Conservation (phyloP, 2,329 filamentous ascomycete species). For the Bertia moriformis region DNA sequence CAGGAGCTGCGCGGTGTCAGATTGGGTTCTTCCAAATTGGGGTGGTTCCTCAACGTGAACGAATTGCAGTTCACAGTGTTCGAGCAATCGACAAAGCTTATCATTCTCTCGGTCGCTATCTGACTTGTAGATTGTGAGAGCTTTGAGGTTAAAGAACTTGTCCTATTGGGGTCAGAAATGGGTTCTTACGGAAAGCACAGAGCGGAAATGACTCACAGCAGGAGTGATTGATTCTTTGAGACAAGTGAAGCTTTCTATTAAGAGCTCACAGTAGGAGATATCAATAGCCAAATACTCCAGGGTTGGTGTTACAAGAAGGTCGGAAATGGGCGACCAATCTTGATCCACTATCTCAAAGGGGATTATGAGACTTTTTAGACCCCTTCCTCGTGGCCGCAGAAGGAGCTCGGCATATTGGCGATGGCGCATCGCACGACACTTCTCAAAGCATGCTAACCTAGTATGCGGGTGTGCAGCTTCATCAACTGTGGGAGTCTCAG, state of each 20-base stretch:
- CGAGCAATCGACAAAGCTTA: not conserved
- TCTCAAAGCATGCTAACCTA: not conserved
- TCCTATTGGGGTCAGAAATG: not conserved
- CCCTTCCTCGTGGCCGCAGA: not conserved
- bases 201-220: no score
- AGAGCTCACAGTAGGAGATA: not conserved
- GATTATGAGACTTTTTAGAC: not conserved
- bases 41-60: not conserved
- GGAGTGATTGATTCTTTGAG: no score
- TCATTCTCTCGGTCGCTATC: not conserved
- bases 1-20: constrained; percentile 1
- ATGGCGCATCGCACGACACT: not conserved
- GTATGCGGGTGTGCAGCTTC: not conserved
- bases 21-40: not conserved
- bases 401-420: not conserved
- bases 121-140: not conserved
- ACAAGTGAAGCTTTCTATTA: no score
- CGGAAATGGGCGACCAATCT: not conserved
- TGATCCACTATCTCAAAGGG: not conserved
- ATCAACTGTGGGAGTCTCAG: not conserved
- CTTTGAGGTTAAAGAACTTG: not conserved
- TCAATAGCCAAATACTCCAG: not conserved
- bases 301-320: not conserved
- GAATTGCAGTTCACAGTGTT: not conserved
- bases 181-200: no score